These are phyloP conservation scores for Pseudonectria foliicola DNA, from an alignment of 2,329 filamentous ascomycete genomes.

Conservation along the genomic window DNA sequence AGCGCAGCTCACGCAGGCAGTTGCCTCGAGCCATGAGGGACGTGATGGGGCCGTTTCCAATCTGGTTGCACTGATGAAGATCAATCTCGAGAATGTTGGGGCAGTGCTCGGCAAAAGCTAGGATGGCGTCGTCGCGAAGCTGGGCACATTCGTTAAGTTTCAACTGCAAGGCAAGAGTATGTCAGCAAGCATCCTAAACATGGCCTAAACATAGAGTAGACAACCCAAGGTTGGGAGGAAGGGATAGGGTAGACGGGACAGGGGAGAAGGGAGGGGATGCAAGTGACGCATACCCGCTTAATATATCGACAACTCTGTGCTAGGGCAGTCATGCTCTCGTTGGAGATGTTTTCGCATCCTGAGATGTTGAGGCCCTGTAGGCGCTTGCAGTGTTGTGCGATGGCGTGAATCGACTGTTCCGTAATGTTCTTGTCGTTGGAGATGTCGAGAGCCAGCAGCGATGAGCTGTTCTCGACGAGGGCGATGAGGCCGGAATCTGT, in stretches of 20 bases:
- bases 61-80: slow-evolving; percentile 72
- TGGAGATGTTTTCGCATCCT: slow-evolving; percentile 74
- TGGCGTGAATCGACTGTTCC: slow-evolving; percentile 67
- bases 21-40: slow-evolving; percentile 70
- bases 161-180: slow-evolving; percentile 43
- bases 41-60: slow-evolving; percentile 79
- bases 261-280: no score
- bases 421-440: slow-evolving; percentile 80
- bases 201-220: no score
- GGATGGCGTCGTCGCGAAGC: slow-evolving; percentile 72
- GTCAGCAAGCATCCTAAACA: neutral
- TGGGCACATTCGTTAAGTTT: slow-evolving; percentile 93
- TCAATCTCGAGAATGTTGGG: slow-evolving; percentile 95
- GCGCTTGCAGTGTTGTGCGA: slow-evolving; percentile 74
- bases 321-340: slow-evolving; percentile 74
- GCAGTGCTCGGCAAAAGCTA: slow-evolving; percentile 81
- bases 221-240: no score
- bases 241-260: no score
- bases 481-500: slow-evolving; percentile 78
- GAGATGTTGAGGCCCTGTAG: slow-evolving; percentile 93
- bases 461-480: slow-evolving; percentile 70
- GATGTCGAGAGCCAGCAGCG: slow-evolving; percentile 83
- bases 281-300: slow-evolving; percentile 56
- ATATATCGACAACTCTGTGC: slow-evolving; percentile 79
- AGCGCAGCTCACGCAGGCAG: slow-evolving; percentile 80